Evolutionary conservation across 2,329 filamentous ascomycete genomes (phyloP), one percentile per base, ranked within the genome.

Genomic region (Rhynchosporium agropyri): DNA sequence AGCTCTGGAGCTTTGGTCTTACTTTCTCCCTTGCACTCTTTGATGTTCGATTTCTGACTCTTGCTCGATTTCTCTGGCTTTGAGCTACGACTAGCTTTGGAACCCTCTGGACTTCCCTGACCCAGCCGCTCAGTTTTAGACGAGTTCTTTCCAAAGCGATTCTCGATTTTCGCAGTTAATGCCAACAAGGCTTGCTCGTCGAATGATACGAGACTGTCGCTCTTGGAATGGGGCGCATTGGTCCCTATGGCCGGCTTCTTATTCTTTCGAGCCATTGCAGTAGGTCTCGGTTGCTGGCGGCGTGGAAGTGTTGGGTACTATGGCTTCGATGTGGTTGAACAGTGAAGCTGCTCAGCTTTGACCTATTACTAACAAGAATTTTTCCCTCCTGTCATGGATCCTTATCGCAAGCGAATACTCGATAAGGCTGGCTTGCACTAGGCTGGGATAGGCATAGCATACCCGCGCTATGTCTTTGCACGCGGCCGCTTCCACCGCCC

Each of bases 121-220:
- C 4, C 50, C 77, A 73, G 76, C 83, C 82, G 66, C 79, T 75
- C 56, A 79, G 73, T 45, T 61, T 72, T 58, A 62, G 67, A 58
- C 61, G 73, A 49, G 62, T 68, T 66, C 63, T 77, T 77, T 43
- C 76, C 72, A 66, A 88, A 77, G 60, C 78, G 79, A 68, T 81
- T 77, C 69, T 86, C 83, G 65, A 88, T 84, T 71, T 80, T 82
- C 40, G 80, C 79, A 4, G 84, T 87, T 69, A 87, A 73, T 63
- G 81, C 77, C 7, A 78, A 78, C 62, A 88, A 74, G 5, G 82
- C 77, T 43, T 77, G 75, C 64, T 83, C 79, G 66, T 85, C 79
- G 64, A 87, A 82, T 36, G 70, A 69, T 33, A 77, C 74, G 66
- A 78, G 71, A 38, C 46, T 61, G n/a, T 60, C 61, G 9, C 62